Evolutionary conservation across 306 rosid species (phyloP), one percentile per base, ranked within the genome.

Genomic region (Amphicarpaea edgeworthii): DNA sequence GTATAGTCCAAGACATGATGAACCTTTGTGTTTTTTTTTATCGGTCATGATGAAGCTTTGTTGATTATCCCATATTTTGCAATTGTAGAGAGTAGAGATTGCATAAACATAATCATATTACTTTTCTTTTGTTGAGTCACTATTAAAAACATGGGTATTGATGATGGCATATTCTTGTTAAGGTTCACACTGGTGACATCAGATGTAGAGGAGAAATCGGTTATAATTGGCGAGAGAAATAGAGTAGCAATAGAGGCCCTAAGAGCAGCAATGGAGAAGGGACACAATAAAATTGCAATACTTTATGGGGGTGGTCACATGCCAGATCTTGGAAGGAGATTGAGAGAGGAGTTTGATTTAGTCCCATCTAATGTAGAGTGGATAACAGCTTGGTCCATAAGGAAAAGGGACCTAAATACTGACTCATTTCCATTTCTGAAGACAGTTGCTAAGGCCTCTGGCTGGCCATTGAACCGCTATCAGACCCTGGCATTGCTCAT

Each of bases 251-350:
- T 83, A 10, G 93, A 90, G 66, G 87, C 91, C 0, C 91, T 92
- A 8, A 67, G 24, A 78, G 82, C 17, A 42, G 96, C 91, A 60
- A 74, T 95, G 10, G 84, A 84, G 7, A 88, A 90, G 2, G 97
- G 98, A 41, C 81, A 86, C 79, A 90, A 90, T 49, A 95, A 64
- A 85, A 95, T 95, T 50, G 98, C 97, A 16, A 87, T 95, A 77
- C 97, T 95, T 15, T 95, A 95, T 19, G 98, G 98, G 8, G 98
- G 97, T 12, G 98, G 98, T 49, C 98, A 95, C 90, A 95, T 95
- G 98, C 97, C 97, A 1, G 99, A 95, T 76, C 84, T 95, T 11
- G 99, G 96, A 23, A 81, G 96, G 84, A 86, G 99, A 71, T 77
- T 92, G 34, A 83, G 91, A 81, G 97, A 90, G 73, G 97, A 92